Percentiles rank a stretch among this genome's conserved stretches.
These are phyloP conservation scores for Alectoria sarmentosa DNA, from an alignment of 495 filamentous ascomycete species.

Conservation along the genomic window DNA sequence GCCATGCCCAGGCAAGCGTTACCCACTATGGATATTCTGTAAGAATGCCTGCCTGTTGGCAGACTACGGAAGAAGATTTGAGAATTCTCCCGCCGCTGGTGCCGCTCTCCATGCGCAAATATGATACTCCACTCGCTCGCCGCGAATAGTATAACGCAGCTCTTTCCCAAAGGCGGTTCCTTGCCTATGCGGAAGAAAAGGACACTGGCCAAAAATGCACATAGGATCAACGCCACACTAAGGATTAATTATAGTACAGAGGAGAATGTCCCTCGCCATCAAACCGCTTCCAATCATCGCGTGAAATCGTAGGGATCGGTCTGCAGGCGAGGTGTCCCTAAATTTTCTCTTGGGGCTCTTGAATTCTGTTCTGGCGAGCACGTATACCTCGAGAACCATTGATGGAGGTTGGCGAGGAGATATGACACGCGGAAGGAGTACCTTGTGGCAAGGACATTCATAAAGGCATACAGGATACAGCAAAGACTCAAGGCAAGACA, in stretches of 20 bases:
- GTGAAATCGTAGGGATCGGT: constrained; percentile 35
- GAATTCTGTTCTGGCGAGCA: constrained; percentile 14
- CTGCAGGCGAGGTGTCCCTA: constrained; percentile 41
- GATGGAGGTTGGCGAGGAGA: constrained; percentile 18
- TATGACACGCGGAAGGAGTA: constrained; percentile 10
- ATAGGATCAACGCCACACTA: too few species aligned
- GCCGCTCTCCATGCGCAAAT: too few species aligned
- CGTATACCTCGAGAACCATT: constrained; percentile 19
- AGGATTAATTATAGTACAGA: too few species aligned
- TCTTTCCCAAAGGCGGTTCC: too few species aligned
- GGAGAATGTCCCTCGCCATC: constrained; percentile 47
- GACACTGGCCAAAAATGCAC: too few species aligned
- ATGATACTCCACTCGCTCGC: too few species aligned
- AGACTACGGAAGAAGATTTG: not conserved
- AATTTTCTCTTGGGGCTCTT: not conserved
- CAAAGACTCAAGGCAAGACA: not conserved
- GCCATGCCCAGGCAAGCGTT: not conserved
- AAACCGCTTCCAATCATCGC: constrained; percentile 36
- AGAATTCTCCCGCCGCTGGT: not conserved
- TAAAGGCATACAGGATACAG: not conserved
- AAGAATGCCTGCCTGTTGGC: not conserved
- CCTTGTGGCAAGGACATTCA: not conserved
- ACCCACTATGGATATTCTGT: not conserved
- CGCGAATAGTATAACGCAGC: too few species aligned
- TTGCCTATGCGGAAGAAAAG: too few species aligned